phyloP scores from a whole-genome alignment of 2,329 filamentous ascomycete species.

The Fusarium citri region DNA sequence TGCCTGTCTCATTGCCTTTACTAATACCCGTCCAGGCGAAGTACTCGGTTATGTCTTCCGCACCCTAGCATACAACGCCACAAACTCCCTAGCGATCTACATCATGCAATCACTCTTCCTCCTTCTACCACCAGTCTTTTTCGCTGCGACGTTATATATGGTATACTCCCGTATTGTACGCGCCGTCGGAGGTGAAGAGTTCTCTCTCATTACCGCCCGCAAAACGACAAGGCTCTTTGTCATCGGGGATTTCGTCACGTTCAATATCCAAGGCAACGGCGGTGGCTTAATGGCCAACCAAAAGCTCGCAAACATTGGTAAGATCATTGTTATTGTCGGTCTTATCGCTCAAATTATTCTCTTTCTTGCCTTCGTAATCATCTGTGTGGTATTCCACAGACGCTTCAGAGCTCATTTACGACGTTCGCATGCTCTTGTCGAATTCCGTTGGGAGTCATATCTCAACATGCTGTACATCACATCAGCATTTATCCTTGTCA shows the following conservation, averaged over 20 bases:
- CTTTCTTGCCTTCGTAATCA: constrained; percentile 18
- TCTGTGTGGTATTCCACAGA: constrained; percentile 13
- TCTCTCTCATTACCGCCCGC: constrained; percentile 11
- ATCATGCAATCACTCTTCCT: constrained; percentile 36
- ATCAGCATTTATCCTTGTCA: constrained; percentile 2
- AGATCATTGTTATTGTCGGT: constrained; percentile 13
- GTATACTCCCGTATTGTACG: constrained; percentile 21
- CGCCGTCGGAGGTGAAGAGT: not conserved
- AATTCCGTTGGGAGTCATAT: constrained; percentile 13
- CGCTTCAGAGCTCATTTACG: not conserved
- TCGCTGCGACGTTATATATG: constrained; percentile 38
- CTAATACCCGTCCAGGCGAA: constrained; percentile 7
- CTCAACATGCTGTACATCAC: constrained; percentile 27
- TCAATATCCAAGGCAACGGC: constrained; percentile 22
- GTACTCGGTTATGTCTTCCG: constrained; percentile 31
- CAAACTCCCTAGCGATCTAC: constrained; percentile 11
- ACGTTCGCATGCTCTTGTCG: rapidly evolving
- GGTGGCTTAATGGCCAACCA: constrained; percentile 16
- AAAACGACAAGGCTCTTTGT: constrained; percentile 33
- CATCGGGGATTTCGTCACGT: constrained; percentile 20
- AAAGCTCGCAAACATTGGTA: not conserved
- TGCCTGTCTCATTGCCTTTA: rapidly evolving
- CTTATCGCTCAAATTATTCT: not conserved
- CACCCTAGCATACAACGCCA: constrained; percentile 18
- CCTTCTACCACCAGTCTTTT: constrained; percentile 21